phyloP scores from a whole-genome alignment of 495 filamentous ascomycete species.

The Chaetomidium leptoderma region DNA sequence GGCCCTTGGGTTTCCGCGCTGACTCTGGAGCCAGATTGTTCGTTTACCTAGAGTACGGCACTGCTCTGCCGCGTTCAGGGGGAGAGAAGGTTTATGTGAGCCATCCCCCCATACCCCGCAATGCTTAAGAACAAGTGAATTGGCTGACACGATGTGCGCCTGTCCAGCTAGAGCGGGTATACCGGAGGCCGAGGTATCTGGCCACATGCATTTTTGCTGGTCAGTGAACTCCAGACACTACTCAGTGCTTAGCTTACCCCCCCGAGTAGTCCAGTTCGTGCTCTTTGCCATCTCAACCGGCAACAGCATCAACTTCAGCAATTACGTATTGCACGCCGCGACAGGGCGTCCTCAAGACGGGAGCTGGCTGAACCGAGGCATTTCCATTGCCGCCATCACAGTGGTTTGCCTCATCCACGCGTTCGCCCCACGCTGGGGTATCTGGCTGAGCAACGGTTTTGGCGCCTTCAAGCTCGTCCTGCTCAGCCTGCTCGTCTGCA shows the following conservation, averaged over 20 bases:
- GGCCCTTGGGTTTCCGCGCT: neutral
- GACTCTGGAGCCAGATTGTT: slow-evolving; percentile 23
- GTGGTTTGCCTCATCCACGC: slow-evolving; percentile 57
- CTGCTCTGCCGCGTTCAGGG: slow-evolving; percentile 32
- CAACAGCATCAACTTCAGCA: slow-evolving; percentile 31
- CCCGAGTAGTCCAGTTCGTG: slow-evolving; percentile 34
- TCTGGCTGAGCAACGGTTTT: slow-evolving; percentile 57
- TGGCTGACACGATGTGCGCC: neutral
- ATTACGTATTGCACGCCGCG: slow-evolving; percentile 32
- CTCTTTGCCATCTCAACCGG: slow-evolving; percentile 38
- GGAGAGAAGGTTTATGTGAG: slow-evolving; percentile 37
- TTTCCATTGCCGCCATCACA: slow-evolving; percentile 43
- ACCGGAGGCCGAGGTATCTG: slow-evolving; percentile 32
- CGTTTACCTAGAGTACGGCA: slow-evolving; percentile 37
- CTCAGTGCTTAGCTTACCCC: neutral
- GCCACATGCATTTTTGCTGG: slow-evolving; percentile 36
- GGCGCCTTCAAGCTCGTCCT: slow-evolving; percentile 61
- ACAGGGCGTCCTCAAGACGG: slow-evolving; percentile 16
- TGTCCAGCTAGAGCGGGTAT: slow-evolving; percentile 32
- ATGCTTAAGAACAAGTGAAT: too few relatives aligned
- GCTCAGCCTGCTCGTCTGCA: slow-evolving; percentile 55
- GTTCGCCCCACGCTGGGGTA: slow-evolving; percentile 56
- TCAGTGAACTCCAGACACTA: neutral
- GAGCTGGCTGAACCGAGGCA: slow-evolving; percentile 31
- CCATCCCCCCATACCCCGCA: neutral